These are phyloP conservation scores for Suillus decipiens DNA, from an alignment of 768 basidiomycete genomes.

Conservation along the genomic window DNA sequence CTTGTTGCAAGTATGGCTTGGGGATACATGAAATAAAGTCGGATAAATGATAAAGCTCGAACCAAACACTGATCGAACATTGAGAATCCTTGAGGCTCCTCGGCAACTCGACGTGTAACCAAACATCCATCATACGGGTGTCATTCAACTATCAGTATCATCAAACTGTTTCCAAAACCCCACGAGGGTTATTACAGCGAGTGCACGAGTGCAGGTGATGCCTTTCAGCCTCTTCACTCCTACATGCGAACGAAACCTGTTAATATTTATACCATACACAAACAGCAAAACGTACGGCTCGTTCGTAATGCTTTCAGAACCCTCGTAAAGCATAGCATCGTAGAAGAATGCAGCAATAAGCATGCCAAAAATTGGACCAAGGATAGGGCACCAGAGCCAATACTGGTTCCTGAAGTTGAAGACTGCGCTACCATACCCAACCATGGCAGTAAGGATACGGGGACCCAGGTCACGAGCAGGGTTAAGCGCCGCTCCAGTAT, in stretches of 20 bases:
- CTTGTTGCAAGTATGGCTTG: no score
- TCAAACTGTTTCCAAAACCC: constrained; percentile 6
- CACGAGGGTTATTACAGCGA: constrained; percentile 5
- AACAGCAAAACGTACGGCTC: constrained; percentile 36
- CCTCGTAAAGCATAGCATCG: constrained; percentile 53
- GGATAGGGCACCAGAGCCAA: constrained; percentile 64
- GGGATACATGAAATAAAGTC: no score
- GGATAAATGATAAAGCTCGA: no score
- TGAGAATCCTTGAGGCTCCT: no score
- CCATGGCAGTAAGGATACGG: constrained; percentile 61
- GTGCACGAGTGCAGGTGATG: constrained; percentile 10
- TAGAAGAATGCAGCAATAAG: constrained; percentile 53
- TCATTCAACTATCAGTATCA: not conserved
- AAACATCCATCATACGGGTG: no score
- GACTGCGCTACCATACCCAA: constrained; percentile 50
- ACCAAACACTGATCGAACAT: no score
- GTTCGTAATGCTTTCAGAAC: constrained; percentile 50
- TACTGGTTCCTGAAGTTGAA: constrained; percentile 46
- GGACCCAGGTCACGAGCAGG: constrained; percentile 68
- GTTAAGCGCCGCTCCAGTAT: constrained; percentile 62
- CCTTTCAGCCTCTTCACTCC: constrained; percentile 12
- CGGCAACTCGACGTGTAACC: no score
- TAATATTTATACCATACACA: not conserved
- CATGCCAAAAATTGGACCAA: constrained; percentile 55
- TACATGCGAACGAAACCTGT: not conserved